Evolutionary conservation across 352 stramenopile genomes (phyloP).

Genomic region (Phytophthora sp.): DNA sequence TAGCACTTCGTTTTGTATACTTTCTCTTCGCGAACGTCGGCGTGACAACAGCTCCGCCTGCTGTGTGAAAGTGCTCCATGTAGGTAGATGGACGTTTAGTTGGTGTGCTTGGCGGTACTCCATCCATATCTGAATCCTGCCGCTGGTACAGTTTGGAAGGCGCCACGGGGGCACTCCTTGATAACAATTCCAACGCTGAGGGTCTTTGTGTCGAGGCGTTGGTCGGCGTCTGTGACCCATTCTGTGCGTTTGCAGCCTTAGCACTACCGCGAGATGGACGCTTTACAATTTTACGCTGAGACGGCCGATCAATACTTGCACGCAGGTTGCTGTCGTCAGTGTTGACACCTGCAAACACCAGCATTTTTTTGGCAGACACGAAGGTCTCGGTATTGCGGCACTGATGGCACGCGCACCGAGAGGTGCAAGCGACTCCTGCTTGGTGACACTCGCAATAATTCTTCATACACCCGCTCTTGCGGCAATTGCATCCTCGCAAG

Average conservation of each 20-base stretch:
- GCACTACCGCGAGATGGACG: constrained; percentile 2
- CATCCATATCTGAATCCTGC: constrained; percentile 12
- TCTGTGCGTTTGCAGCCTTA: background rate
- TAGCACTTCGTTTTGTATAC: constrained; percentile 38
- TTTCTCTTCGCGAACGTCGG: constrained; percentile 49
- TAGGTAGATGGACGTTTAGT: constrained; percentile 36
- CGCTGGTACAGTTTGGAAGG: constrained; percentile 9
- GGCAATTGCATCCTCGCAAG: constrained; percentile 95
- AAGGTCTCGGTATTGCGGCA: constrained; percentile 77
- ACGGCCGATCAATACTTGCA: constrained; percentile 5
- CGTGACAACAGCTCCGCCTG: constrained; percentile 16
- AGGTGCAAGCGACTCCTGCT: constrained; percentile 83
- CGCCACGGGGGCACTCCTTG: constrained; percentile 53
- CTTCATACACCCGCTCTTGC: constrained; percentile 96
- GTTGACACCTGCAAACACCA: constrained; percentile 48
- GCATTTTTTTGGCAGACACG: constrained; percentile 73
- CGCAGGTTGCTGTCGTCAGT: constrained; percentile 16
- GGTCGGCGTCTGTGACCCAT: constrained; percentile 24
- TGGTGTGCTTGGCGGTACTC: constrained; percentile 12
- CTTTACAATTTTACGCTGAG: constrained; percentile 35
- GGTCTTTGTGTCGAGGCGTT: constrained; percentile 28
- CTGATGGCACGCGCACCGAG: constrained; percentile 83
- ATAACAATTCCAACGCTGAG: constrained; percentile 59
- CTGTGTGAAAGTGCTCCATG: constrained; percentile 25
- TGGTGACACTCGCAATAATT: constrained; percentile 98